Evolutionary conservation across 257 asterid genomes (phyloP).

Genomic region (Euphrasia confusa): DNA sequence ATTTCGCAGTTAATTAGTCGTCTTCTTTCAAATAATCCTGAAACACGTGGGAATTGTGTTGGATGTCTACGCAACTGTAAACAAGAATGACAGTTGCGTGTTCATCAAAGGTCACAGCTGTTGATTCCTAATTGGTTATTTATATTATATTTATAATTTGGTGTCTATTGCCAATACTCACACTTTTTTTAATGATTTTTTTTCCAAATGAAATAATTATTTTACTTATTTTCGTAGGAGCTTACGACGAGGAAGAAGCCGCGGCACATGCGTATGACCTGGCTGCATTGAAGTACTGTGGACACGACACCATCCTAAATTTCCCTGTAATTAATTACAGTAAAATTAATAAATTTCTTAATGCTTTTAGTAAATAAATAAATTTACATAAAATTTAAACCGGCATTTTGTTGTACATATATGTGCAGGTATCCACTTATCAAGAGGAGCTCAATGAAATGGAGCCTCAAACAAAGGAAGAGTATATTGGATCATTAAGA

Average conservation of each 20-base stretch:
- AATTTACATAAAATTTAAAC: not conserved
- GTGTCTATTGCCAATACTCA: too few species aligned
- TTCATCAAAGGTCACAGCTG: too few species aligned
- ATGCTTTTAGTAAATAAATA: not conserved
- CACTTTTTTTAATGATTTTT: not conserved
- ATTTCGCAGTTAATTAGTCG: too few species aligned
- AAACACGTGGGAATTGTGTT: too few species aligned
- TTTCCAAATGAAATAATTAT: not conserved
- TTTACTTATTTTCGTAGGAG: conserved; percentile 42
- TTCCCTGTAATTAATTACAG: conserved; percentile 63
- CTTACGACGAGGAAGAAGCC: conserved; percentile 88
- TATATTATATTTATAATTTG: too few species aligned
- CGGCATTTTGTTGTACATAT: not conserved
- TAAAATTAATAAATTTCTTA: not conserved
- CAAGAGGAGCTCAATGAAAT: conserved; percentile 70
- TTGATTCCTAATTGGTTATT: too few species aligned
- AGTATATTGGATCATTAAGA: conserved; percentile 81
- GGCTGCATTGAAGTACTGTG: conserved; percentile 98
- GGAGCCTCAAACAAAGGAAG: conserved; percentile 85
- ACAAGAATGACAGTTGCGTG: too few species aligned
- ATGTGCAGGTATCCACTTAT: conserved; percentile 46
- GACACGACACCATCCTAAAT: conserved; percentile 76
- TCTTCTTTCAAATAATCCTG: too few species aligned
- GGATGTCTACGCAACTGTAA: too few species aligned
- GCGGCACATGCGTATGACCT: conserved; percentile 99